A percentile compares a stretch with the other conserved stretches of the same genome.
Conservation (phyloP, 2,329 filamentous ascomycete species). For the Colletotrichum coccodes region DNA sequence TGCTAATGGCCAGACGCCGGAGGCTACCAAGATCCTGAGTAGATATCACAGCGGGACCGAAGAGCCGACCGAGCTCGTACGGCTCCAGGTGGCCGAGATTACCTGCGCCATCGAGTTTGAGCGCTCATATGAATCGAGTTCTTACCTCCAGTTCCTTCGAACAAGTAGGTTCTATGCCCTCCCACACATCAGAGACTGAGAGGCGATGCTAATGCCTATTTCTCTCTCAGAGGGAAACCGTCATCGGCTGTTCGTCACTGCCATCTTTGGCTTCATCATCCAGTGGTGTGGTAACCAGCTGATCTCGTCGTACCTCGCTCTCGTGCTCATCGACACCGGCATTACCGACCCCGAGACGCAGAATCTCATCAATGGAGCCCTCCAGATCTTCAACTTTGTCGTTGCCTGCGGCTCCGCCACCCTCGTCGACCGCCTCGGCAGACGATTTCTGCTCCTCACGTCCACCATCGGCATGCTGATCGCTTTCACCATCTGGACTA, state of each 20-base stretch:
- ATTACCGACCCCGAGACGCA: conserved; percentile 49
- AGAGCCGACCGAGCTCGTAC: conserved; percentile 4
- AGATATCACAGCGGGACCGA: conserved; percentile 57
- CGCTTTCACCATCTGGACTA: conserved; percentile 51
- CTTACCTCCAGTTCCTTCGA: conserved; percentile 3
- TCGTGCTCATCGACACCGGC: conserved; percentile 50
- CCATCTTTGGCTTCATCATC: conserved; percentile 36
- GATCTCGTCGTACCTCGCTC: no score
- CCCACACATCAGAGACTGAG: neutral
- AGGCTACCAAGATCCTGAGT: conserved; percentile 60
- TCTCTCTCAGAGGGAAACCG: neutral
- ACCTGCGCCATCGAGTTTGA: conserved; percentile 4
- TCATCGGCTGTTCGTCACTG: neutral
- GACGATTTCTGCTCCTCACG: conserved; percentile 52
- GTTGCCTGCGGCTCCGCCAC: conserved; percentile 47
- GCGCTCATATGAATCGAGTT: neutral
- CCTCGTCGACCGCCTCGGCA: conserved; percentile 53
- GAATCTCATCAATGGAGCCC: conserved; percentile 48
- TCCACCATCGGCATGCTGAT: conserved; percentile 47
- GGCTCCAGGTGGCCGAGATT: conserved; percentile 13
- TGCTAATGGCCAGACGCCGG: conserved; percentile 57
- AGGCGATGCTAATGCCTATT: neutral
- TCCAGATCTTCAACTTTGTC: conserved; percentile 47
- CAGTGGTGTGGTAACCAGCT: conserved; percentile 53
- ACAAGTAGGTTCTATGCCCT: neutral